Conservation (phyloP, 129 eudicot species). For the Ambrosia trifida region DNA sequence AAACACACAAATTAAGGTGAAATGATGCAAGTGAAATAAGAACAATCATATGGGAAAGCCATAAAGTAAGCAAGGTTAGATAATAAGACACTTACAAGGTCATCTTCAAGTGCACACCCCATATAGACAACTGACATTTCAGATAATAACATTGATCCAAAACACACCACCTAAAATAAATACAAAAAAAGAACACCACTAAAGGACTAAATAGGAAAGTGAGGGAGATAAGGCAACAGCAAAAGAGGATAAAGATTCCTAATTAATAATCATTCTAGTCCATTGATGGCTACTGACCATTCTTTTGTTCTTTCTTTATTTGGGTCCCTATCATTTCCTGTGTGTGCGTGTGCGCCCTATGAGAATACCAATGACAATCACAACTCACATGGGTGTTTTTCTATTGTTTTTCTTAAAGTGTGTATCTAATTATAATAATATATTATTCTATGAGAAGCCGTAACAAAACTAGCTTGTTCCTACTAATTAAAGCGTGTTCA, state of each 20-base stretch:
- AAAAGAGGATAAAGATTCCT: slow-evolving; percentile 44
- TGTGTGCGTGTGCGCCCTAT: slow-evolving; percentile 34
- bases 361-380: slow-evolving; percentile 13
- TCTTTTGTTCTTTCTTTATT: slow-evolving; percentile 42
- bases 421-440: not conserved
- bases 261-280: slow-evolving; percentile 28
- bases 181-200: slow-evolving; percentile 15
- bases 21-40: not conserved
- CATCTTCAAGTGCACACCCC: slow-evolving; percentile 3
- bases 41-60: not conserved
- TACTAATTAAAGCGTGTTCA: not conserved
- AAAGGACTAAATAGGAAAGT: slow-evolving; percentile 15
- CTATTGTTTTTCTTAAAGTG: not conserved
- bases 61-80: slow-evolving; percentile 11
- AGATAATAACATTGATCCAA: not conserved
- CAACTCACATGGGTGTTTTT: slow-evolving; percentile 1
- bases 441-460: not conserved
- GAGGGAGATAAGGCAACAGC: slow-evolving; percentile 38
- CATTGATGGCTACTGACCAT: slow-evolving; percentile 31
- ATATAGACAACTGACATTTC: slow-evolving; percentile 9
- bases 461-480: not conserved
- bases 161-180: slow-evolving; percentile 25
- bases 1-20: not conserved
- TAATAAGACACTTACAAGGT: slow-evolving; percentile 5
- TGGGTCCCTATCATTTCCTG: slow-evolving; percentile 45